Evolutionary conservation across 2,329 filamentous ascomycete species (phyloP).

Genomic region (Exophiala sp.): DNA sequence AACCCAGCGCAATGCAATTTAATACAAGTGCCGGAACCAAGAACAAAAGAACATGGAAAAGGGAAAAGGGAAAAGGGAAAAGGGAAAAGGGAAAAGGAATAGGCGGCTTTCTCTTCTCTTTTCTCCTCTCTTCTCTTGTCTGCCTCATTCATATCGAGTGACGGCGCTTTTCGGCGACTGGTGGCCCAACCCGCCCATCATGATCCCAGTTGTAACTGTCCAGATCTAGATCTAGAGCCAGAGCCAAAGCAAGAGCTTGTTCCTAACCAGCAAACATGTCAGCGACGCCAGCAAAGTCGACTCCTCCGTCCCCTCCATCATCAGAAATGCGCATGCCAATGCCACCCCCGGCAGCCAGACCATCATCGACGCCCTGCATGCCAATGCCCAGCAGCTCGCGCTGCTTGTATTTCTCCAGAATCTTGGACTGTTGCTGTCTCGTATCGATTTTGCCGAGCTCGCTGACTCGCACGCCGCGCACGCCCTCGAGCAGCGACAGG

Average conservation of each 20-base stretch:
- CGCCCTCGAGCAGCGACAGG: constrained; percentile 74
- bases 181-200: too few relatives aligned
- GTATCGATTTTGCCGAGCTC: constrained; percentile 76
- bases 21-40: too few relatives aligned
- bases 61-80: too few relatives aligned
- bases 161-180: too few relatives aligned
- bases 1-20: too few relatives aligned
- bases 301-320: constrained; percentile 38
- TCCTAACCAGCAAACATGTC: constrained; percentile 47
- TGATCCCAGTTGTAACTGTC: not conserved
- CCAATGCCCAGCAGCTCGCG: constrained; percentile 26
- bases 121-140: too few relatives aligned
- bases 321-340: too few relatives aligned
- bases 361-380: constrained; percentile 26
- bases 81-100: too few relatives aligned
- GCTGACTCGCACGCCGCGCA: constrained; percentile 85
- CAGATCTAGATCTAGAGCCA: too few relatives aligned
- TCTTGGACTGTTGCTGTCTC: constrained; percentile 21
- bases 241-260: not conserved
- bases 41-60: too few relatives aligned
- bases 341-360: too few relatives aligned
- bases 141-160: not conserved
- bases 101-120: too few relatives aligned
- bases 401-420: constrained; percentile 29
- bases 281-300: constrained; percentile 48